Conservation (phyloP, 2,329 filamentous ascomycete species). For the Aureobasidium sp. region DNA sequence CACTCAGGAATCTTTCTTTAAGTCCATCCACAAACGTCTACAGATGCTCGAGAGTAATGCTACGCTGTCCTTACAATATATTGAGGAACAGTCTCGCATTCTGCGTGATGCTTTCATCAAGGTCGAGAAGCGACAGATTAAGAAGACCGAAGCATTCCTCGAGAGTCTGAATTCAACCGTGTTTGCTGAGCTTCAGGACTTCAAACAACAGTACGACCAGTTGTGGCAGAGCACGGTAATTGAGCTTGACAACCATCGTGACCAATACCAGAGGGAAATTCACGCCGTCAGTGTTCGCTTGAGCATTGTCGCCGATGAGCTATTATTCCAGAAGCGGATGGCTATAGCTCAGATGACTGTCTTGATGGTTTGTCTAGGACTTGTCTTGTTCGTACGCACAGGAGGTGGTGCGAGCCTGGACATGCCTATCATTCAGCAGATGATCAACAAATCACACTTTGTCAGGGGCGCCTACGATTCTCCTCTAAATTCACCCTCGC, state of each 20-base stretch:
- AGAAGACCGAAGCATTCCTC: conserved; percentile 75
- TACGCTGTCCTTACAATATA: conserved; percentile 86
- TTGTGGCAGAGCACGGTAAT: conserved; percentile 94
- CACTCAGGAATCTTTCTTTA: conserved; percentile 97
- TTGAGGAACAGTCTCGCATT: conserved; percentile 89
- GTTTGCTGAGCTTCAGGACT: conserved; percentile 65
- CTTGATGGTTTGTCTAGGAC: conserved; percentile 72
- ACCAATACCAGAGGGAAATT: conserved; percentile 75
- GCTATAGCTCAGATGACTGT: conserved; percentile 85
- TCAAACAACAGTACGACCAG: conserved; percentile 84
- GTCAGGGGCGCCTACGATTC: conserved; percentile 25
- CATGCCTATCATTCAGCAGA: conserved; percentile 37
- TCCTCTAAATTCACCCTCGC: conserved; percentile 28
- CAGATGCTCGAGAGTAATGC: conserved; percentile 88
- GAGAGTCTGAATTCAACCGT: conserved; percentile 82
- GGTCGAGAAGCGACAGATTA: conserved; percentile 77
- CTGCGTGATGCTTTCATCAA: conserved; percentile 78
- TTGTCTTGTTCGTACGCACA: conserved; percentile 64
- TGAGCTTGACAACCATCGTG: conserved; percentile 79
- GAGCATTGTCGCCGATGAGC: conserved; percentile 85
- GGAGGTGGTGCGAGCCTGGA: conserved; percentile 26
- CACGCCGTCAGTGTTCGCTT: conserved; percentile 72
- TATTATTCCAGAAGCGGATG: conserved; percentile 78
- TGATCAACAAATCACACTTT: conserved; percentile 28
- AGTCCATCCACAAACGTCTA: conserved; percentile 86